Conservation (phyloP, 129 eudicot species). For the Pseudognaphalium luteoalbum region DNA sequence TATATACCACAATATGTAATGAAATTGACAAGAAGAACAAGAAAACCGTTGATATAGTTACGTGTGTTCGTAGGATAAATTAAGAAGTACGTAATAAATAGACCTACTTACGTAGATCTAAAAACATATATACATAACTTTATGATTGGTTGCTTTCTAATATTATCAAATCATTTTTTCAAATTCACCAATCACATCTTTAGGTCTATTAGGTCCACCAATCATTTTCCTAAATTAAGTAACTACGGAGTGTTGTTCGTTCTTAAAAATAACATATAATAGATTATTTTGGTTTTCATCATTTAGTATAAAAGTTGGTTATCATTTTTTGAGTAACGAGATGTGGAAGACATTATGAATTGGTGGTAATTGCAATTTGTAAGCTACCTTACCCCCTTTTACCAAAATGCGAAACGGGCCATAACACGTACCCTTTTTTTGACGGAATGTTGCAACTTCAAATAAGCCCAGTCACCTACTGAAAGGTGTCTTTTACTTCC, state of each 20-base stretch:
- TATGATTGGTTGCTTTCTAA: too few relatives aligned
- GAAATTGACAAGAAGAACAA: background rate
- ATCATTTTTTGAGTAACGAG: background rate
- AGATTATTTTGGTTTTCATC: too few relatives aligned
- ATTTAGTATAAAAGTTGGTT: too few relatives aligned
- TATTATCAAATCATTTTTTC: too few relatives aligned
- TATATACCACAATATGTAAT: constrained; percentile 7
- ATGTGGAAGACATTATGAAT: background rate
- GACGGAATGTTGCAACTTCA: background rate
- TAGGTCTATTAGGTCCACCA: too few relatives aligned
- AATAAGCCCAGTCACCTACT: background rate
- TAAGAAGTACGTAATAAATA: background rate
- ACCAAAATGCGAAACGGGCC: background rate
- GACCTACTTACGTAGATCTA: too few relatives aligned
- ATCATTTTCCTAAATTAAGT: constrained; percentile 7
- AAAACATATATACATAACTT: too few relatives aligned
- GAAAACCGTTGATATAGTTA: background rate
- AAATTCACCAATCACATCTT: too few relatives aligned
- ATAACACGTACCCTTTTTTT: background rate
- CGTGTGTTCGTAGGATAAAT: background rate
- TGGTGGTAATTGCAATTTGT: background rate
- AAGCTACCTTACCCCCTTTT: background rate
- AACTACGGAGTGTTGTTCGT: background rate
- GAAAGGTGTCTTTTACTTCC: background rate
- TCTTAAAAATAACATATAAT: too few relatives aligned